phyloP scores from a whole-genome alignment of 805 yeast species.

The Candida fluviatilis region DNA sequence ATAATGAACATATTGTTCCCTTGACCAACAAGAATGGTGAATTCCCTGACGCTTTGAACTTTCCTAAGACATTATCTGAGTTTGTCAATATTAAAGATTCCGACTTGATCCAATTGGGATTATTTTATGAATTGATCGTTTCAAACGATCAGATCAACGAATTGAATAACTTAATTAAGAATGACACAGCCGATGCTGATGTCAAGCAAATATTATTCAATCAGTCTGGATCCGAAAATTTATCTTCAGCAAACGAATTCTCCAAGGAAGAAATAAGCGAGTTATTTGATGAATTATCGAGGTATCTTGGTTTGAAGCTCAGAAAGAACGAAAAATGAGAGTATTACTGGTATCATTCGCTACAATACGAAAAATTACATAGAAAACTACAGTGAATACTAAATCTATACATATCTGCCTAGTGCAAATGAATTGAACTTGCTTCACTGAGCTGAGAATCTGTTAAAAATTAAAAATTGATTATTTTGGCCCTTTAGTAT shows the following conservation, averaged over 20 bases:
- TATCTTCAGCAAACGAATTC: not conserved
- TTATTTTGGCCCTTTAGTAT: no score
- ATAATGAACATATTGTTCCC: conserved; percentile 50
- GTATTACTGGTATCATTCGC: no score
- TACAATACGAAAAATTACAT: no score
- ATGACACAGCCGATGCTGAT: conserved; percentile 2
- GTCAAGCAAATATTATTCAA: not conserved
- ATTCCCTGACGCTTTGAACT: conserved; percentile 46
- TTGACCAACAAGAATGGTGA: conserved; percentile 79
- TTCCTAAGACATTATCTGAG: conserved; percentile 57
- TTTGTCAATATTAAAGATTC: conserved; percentile 45
- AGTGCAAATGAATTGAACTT: no score
- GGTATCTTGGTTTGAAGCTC: conserved; percentile 59
- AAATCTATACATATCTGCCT: no score
- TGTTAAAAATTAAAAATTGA: no score
- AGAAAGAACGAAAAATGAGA: conserved; percentile 44
- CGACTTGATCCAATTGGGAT: conserved; percentile 50
- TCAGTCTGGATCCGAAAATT: conserved; percentile 1
- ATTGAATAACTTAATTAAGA: not conserved
- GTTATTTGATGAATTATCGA: conserved; percentile 59
- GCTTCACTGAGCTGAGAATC: no score
- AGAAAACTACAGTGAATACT: no score
- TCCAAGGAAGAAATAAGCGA: conserved; percentile 48
- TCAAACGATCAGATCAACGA: conserved; percentile 30
- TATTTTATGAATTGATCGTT: conserved; percentile 76